These are phyloP conservation scores for Capsaspora owczarzaki DNA, from an alignment of 78 protist genomes.

Conservation along the genomic window DNA sequence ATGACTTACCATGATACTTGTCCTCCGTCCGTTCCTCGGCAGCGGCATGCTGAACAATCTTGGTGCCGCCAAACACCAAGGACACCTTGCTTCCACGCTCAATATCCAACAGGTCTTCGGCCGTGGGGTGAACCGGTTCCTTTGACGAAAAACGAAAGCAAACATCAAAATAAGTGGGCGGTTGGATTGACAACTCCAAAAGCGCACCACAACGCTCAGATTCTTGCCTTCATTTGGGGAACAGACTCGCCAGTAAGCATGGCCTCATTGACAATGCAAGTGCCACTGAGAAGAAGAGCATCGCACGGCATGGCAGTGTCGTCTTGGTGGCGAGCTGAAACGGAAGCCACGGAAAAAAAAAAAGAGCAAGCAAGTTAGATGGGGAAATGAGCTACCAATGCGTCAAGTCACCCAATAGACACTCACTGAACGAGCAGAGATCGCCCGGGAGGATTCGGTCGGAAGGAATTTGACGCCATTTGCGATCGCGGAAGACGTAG, in stretches of 20 bases:
- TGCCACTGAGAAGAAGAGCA: slow-evolving; percentile 81
- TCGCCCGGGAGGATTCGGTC: slow-evolving; percentile 56
- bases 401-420: not conserved
- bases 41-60: slow-evolving; percentile 44
- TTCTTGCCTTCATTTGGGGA: slow-evolving; percentile 63
- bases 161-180: not conserved
- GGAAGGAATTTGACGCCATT: slow-evolving; percentile 9
- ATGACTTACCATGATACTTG: no score
- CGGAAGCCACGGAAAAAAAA: not conserved
- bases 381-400: not conserved
- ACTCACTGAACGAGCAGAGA: slow-evolving; percentile 32
- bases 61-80: slow-evolving; percentile 82
- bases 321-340: not conserved
- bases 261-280: slow-evolving; percentile 90
- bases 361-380: not conserved
- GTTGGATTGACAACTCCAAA: not conserved
- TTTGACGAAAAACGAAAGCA: not conserved
- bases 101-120: not conserved
- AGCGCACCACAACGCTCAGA: not conserved
- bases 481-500: slow-evolving; percentile 15
- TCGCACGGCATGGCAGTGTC: slow-evolving; percentile 69
- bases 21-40: not conserved
- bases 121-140: not conserved
- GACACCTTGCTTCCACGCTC: slow-evolving; percentile 31
- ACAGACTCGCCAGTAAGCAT: slow-evolving; percentile 95